Conservation (phyloP, 805 yeast genomes). For the Saccharomyces mikatae region DNA sequence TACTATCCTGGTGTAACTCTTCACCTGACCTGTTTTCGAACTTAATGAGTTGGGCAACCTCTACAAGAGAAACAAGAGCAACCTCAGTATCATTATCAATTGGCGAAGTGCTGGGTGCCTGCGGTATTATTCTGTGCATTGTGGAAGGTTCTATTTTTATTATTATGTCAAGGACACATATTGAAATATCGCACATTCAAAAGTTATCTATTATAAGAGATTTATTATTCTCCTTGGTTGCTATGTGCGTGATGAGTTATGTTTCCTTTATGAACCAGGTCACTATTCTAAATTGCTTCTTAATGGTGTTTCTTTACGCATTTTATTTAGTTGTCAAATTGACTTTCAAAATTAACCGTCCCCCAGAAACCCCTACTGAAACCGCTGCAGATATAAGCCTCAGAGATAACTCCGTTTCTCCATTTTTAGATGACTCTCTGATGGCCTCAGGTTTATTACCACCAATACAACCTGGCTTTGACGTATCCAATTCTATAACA, state of each 20-base stretch:
- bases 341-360: constrained; percentile 1
- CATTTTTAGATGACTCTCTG: neutral
- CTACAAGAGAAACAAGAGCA: neutral
- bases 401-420: neutral
- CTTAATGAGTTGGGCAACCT: constrained; percentile 29
- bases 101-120: constrained; percentile 33
- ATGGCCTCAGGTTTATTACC: neutral
- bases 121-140: constrained; percentile 31
- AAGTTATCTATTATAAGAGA: constrained; percentile 19
- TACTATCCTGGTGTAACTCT: constrained; percentile 32
- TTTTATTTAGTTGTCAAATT: constrained; percentile 17
- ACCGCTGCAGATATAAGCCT: constrained; percentile 1
- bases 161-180: constrained; percentile 17
- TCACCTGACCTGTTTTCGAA: constrained; percentile 33
- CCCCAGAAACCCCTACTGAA: neutral
- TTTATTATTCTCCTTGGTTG: constrained; percentile 18
- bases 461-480: neutral
- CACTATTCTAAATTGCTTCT: constrained; percentile 20
- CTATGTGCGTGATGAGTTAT: constrained; percentile 21
- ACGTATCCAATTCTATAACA: constrained; percentile 1
- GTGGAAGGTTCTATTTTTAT: constrained; percentile 29
- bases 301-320: constrained; percentile 22
- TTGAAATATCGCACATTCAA: constrained; percentile 15
- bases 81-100: constrained; percentile 22
- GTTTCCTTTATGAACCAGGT: constrained; percentile 18